Base-by-base conservation (phyloP, 768 basidiomycete species). In the Tephrocybe sp. region DNA sequence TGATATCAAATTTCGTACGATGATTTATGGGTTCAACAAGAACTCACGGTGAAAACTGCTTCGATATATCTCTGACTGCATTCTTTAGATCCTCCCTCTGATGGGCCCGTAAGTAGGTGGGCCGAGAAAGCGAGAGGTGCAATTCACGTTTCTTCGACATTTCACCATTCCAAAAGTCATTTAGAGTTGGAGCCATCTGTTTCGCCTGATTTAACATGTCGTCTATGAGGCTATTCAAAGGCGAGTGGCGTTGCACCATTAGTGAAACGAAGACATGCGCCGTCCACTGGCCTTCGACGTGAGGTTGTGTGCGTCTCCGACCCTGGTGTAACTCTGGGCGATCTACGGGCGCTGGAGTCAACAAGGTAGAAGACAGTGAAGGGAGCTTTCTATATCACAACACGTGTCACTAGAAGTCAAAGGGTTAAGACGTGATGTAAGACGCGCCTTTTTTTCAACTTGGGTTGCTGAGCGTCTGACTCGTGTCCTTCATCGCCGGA, bases 311-410 rank as follows among this genome's bases (percentile, higher is more conserved):
- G 25, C 95, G 82, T 39, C 72, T 73, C 25, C 94, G 81, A 12
- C 95, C 95, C 71, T 95, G 92, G 64, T 97, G 94, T 13, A 82
- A 69, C 3, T 83, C 69, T 2, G 93, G 92, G 59, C 91, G 71
- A 62, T 94, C 90, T 5, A 79, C 62, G 0, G 87, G 90, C 1
- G 57, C 64, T 36, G 76, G 61, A 4, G 72, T 59, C 2, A 68
- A 60, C 39, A 91, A 62, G 28, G 74, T 72, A 15, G 75, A 56
- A 0, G 84, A 71, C 21, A 90, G 71, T 15, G 73, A 48, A 1
- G 89, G 89, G 2, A 90, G 70, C 63, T 80, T 90, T 61, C 85
- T 87, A 51, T 12, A 28, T 31, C 21, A 52, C 21, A 37, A 55
- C 24, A 30, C 11, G 3, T 27, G 6, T 24, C 31, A 47, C 16